Conservation (phyloP, 2,329 filamentous ascomycete species). For the Colletotrichum sojae region DNA sequence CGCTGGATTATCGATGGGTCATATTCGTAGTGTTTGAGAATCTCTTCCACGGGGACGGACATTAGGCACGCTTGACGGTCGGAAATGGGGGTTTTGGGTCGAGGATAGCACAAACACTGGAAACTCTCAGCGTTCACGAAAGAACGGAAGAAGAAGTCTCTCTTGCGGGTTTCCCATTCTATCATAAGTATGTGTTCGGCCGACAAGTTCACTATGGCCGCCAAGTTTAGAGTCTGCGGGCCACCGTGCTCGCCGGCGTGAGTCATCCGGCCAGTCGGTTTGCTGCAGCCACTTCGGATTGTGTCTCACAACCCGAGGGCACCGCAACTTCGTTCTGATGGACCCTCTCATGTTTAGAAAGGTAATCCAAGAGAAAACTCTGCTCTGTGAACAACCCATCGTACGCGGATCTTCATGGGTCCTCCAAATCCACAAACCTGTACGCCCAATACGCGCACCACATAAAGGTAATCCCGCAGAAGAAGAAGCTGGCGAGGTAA, state of each 20-base stretch:
- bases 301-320: too few relatives aligned
- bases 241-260: slow-evolving; percentile 16
- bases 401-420: slow-evolving; percentile 15
- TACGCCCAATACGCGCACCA: slow-evolving; percentile 50
- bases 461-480: slow-evolving; percentile 41
- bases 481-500: slow-evolving; percentile 42
- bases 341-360: too few relatives aligned
- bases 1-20: slow-evolving; percentile 44
- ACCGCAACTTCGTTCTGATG: too few relatives aligned
- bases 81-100: too few relatives aligned
- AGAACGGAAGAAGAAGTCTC: neutral
- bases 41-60: slow-evolving; percentile 43
- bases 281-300: neutral
- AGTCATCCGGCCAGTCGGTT: slow-evolving; percentile 32
- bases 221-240: neutral
- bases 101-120: too few relatives aligned
- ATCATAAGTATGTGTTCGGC: neutral
- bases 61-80: neutral
- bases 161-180: neutral
- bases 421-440: slow-evolving; percentile 43
- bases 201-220: neutral
- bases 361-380: too few relatives aligned
- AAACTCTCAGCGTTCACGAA: too few relatives aligned
- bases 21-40: slow-evolving; percentile 47
- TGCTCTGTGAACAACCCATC: too few relatives aligned